Base-by-base conservation (phyloP, 2,329 filamentous ascomycete species). In the Dothideomycetes sp. region DNA sequence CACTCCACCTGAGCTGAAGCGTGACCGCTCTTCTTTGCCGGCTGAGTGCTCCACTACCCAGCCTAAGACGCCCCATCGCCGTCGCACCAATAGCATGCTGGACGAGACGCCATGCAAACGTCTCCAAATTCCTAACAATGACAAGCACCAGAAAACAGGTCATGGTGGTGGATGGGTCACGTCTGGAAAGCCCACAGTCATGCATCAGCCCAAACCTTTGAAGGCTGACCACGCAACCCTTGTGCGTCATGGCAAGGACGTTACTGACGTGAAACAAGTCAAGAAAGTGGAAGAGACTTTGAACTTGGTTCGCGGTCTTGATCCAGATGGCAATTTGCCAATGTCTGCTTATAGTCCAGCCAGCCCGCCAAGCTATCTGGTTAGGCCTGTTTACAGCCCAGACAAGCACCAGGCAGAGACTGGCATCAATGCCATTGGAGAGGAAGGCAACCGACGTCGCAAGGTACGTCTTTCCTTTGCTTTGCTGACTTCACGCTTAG, bases 1-100 rank as follows among this genome's bases (percentile, higher is more conserved):
- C 42, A 67, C 64, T 0, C 64, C 64, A 22, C 61, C 60, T 2
- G 47, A 54, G 7, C 41, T 52, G 27, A 47, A 46, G 19, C 40
- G 22, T 27, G 22, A 27, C 7, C 22, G 22, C 22, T 27, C 22
- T 27, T 27, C 22, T 12, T 7, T 27, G 7, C 7, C 22, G 7
- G 12, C 22, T 12, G 22, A 27, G 22, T 12, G 7, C 12, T 27
- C 22, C 22, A 27, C 22, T 27, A 12, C n/a, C n/a, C n/a, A 16
- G 4, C 11, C 11, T n/a, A 4, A 12, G 14, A 35, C 17, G 4
- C 33, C 33, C 2, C 14, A 19, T 12, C 33, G 19, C 3, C 33
- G 33, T 2, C 33, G 33, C 9, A 35, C 16, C 33, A 16, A 35
- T 10, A 22, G 15, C 19, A 27, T 29, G 34, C 18, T 31, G 9